These are phyloP conservation scores for Handroanthus guayacan DNA, from an alignment of 257 asterid genomes.

Conservation along the genomic window DNA sequence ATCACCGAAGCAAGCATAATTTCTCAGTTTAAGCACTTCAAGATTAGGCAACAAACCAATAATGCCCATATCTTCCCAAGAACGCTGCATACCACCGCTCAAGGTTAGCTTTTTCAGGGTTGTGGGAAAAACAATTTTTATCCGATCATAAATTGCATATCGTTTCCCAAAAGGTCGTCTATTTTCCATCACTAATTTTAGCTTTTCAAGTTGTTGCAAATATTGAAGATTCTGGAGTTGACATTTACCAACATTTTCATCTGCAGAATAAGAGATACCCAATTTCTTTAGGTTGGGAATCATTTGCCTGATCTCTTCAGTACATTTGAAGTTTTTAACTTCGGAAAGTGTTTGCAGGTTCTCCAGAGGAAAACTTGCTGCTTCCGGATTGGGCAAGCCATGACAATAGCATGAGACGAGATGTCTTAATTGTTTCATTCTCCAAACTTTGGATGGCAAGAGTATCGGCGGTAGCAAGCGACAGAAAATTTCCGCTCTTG, in stretches of 20 bases:
- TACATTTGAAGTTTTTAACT: background rate
- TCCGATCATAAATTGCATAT: no score
- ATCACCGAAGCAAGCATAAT: background rate
- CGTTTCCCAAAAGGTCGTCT: background rate
- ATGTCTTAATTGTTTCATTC: conserved; percentile 22
- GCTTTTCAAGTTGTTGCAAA: conserved; percentile 14
- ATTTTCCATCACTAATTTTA: background rate
- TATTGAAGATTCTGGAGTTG: background rate
- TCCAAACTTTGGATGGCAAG: conserved; percentile 17
- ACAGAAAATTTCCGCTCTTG: background rate
- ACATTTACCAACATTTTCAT: background rate
- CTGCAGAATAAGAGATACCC: background rate
- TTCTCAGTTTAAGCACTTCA: conserved; percentile 20
- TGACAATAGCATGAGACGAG: background rate
- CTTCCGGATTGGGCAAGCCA: background rate
- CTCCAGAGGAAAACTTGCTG: background rate
- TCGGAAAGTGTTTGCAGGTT: conserved; percentile 4
- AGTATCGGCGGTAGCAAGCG: background rate
- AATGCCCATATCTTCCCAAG: background rate
- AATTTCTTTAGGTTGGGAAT: conserved; percentile 8
- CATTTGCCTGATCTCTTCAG: background rate
- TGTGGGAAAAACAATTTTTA: background rate
- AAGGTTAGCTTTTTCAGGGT: background rate
- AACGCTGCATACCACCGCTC: background rate
- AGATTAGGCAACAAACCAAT: conserved; percentile 25